Base-by-base conservation (phyloP, 495 filamentous ascomycete genomes). In the Penicillium atrosanguineum region DNA sequence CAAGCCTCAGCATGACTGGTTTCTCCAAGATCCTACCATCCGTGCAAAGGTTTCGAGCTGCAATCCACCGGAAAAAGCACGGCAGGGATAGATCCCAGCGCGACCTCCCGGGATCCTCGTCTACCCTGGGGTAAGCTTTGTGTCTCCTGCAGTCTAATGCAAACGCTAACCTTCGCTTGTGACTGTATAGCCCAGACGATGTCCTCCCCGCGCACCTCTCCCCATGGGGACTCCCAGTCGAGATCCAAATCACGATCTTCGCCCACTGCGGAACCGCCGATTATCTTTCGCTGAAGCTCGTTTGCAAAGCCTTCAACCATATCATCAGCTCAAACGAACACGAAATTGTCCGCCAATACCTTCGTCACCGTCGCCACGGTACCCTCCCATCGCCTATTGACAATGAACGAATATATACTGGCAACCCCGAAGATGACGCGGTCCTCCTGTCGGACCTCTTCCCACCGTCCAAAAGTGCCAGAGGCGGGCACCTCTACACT, bases 361-460 rank as follows among this genome's bases (percentile, higher is more conserved):
- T 77, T 36, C 74, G 72, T 25, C 68, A 67, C 36, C 72, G 70
- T 46, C 73, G 74, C 8, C 73, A 76, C 52, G 74, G 73, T 42
- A 76, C 71, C n/a, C 70, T 77, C 14, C 74, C 74, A 6, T 76
- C 73, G 14, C 69, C 72, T 3, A 68, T 74, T 28, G 67, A 72
- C 44, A 50, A 52, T 49, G 69, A 74, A 18, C 62, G 66, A 44
- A 72, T 55, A 40, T 75, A 76, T 61, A 74, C 74, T n/a, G 64
- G 72, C 26, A 71, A 69, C 39, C 73, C 74, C 4, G 67, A 69
- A 48, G 74, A 77, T 50, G 74, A 77, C 62, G 73, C 72, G 14
- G 69, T 77, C 14, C 68, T 77, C 31, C 59, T 77, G 25, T 77
- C 74, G 41, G 74, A 77, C 57, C 59, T 77, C 15, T 77, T 77